Conservation (phyloP, 176 grass and related monocot species). For the Miscanthus lutarioriparius region DNA sequence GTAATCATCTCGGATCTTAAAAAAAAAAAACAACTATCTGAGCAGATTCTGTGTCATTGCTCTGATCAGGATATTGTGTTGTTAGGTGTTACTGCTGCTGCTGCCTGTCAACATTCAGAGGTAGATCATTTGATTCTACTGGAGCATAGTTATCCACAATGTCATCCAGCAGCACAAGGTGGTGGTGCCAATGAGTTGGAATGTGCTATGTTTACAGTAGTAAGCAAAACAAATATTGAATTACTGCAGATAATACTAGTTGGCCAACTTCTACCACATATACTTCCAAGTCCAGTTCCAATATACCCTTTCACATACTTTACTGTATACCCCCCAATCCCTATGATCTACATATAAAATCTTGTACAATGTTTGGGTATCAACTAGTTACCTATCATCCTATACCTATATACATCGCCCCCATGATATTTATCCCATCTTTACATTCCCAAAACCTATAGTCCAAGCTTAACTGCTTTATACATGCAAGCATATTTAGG, state of each 20-base stretch:
- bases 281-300: conserved; percentile 30
- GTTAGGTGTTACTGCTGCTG: too few species aligned
- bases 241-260: conserved; percentile 18
- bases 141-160: neutral
- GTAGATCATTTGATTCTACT: neutral
- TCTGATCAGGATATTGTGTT: neutral
- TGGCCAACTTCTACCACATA: conserved; percentile 32
- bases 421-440: conserved; percentile 50
- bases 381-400: conserved; percentile 37
- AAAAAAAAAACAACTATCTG: neutral
- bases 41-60: neutral
- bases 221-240: conserved; percentile 40
- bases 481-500: conserved; percentile 29
- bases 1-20: too few species aligned
- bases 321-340: conserved; percentile 38
- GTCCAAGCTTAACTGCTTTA: conserved; percentile 24
- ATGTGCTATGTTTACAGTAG: conserved; percentile 20
- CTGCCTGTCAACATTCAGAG: neutral
- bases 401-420: conserved; percentile 52
- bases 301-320: conserved; percentile 44
- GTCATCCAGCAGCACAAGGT: neutral
- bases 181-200: neutral
- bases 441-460: conserved; percentile 61
- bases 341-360: conserved; percentile 49
- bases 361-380: conserved; percentile 57